Evolutionary conservation across 768 basidiomycete genomes (phyloP).

Genomic region (Strobilomyces dryophilus): DNA sequence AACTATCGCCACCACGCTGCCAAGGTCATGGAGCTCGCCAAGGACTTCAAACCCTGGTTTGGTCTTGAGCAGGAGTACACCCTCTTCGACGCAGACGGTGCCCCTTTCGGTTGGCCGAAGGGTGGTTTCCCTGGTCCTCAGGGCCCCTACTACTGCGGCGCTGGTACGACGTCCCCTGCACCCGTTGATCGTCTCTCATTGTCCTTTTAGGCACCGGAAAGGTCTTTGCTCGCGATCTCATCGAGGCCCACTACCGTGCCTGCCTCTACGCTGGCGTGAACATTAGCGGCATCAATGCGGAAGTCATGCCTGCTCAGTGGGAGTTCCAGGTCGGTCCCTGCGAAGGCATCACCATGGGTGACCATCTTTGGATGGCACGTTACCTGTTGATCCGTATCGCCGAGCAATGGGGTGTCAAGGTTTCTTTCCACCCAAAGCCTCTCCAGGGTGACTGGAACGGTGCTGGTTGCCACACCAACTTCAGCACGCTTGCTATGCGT

Average conservation of each 20-base stretch:
- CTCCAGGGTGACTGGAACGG: slow-evolving; percentile 99
- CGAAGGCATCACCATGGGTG: slow-evolving; percentile 96
- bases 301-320: slow-evolving; percentile 99
- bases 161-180: slow-evolving; percentile 48
- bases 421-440: slow-evolving; percentile 99
- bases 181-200: slow-evolving; percentile 4
- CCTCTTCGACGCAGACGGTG: slow-evolving; percentile 87
- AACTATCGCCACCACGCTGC: slow-evolving; percentile 93
- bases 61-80: slow-evolving; percentile 99
- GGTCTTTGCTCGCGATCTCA: slow-evolving; percentile 96
- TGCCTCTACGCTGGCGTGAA: slow-evolving; percentile 94
- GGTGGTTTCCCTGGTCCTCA: slow-evolving; percentile 99
- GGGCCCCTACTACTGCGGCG: slow-evolving; percentile 99
- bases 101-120: slow-evolving; percentile 95
- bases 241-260: slow-evolving; percentile 98
- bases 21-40: slow-evolving; percentile 93
- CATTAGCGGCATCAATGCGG: slow-evolving; percentile 99
- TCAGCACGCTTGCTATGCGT: slow-evolving; percentile 91
- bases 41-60: slow-evolving; percentile 86
- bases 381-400: slow-evolving; percentile 94
- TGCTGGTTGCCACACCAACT: slow-evolving; percentile 98
- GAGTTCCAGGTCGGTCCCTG: slow-evolving; percentile 99
- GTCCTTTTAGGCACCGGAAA: slow-evolving; percentile 76
- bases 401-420: slow-evolving; percentile 96
- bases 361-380: slow-evolving; percentile 99